Percentiles rank a stretch among this genome's conserved stretches.
These are phyloP conservation scores for Cylindrotheca closterium DNA, from an alignment of 108 stramenopile species.

Conservation along the genomic window DNA sequence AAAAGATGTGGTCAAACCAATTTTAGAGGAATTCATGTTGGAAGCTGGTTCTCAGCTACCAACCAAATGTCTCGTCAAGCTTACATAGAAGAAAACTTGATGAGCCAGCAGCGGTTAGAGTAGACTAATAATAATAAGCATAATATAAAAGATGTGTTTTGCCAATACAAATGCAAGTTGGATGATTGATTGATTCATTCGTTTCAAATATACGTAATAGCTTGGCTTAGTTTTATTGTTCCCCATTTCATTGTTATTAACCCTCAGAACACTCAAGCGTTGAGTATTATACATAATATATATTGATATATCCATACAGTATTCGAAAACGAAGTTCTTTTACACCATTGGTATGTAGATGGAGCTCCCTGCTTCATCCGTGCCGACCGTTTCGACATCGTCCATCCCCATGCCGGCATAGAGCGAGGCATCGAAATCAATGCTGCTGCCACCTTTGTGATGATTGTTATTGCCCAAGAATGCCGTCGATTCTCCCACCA, in stretches of 20 bases:
- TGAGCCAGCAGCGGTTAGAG: neutral
- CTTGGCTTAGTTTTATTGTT: too few relatives aligned
- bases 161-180: too few relatives aligned
- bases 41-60: conserved; percentile 59
- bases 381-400: too few relatives aligned
- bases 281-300: too few relatives aligned
- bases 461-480: conserved; percentile 2
- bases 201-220: too few relatives aligned
- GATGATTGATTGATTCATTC: too few relatives aligned
- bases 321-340: too few relatives aligned
- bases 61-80: conserved; percentile 47
- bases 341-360: too few relatives aligned
- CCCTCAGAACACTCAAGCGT: too few relatives aligned
- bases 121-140: neutral
- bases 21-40: conserved; percentile 54
- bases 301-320: too few relatives aligned
- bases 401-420: neutral
- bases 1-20: conserved; percentile 62
- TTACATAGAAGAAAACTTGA: conserved; percentile 11
- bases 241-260: too few relatives aligned
- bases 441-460: neutral
- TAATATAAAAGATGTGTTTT: neutral
- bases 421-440: neutral
- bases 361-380: too few relatives aligned
- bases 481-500: conserved; percentile 14